These are phyloP conservation scores for Viola pubescens DNA, from an alignment of 441 rosid species.

Conservation along the genomic window DNA sequence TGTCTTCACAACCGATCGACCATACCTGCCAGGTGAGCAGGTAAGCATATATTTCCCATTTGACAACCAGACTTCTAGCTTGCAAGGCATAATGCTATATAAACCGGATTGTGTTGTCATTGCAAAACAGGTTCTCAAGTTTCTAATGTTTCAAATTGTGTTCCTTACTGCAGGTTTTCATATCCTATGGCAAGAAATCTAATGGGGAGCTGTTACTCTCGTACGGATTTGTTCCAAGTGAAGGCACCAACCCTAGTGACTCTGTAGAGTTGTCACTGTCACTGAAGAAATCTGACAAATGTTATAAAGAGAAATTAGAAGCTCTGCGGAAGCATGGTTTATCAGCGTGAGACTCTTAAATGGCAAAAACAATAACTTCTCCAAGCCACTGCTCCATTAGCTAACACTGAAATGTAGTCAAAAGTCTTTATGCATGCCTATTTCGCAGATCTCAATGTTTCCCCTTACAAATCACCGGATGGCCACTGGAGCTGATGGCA, in stretches of 20 bases:
- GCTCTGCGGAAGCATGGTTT: constrained; percentile 71
- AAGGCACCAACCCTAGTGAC: constrained; percentile 89
- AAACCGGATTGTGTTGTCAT: no score
- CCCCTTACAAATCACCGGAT: constrained; percentile 80
- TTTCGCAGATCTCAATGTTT: constrained; percentile 66
- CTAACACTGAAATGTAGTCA: background rate
- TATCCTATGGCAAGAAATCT: constrained; percentile 91
- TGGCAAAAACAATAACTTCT: no score
- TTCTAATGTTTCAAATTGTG: background rate
- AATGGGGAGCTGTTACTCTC: constrained; percentile 89
- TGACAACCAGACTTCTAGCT: constrained; percentile 14
- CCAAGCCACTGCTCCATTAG: no score
- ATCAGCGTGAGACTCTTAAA: constrained; percentile 43
- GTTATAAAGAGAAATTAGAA: constrained; percentile 70
- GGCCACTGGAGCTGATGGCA: constrained; percentile 91
- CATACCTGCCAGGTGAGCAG: constrained; percentile 98
- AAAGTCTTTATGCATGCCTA: constrained; percentile 3
- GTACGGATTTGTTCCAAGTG: constrained; percentile 92
- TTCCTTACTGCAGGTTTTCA: constrained; percentile 70
- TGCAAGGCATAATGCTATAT: background rate
- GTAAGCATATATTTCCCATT: constrained; percentile 25
- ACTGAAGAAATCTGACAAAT: constrained; percentile 63
- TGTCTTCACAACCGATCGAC: constrained; percentile 69
- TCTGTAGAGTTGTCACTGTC: constrained; percentile 75
- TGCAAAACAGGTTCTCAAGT: background rate